These are phyloP conservation scores for Tricholoma flavovirens DNA, from an alignment of 768 basidiomycete species.

Conservation along the genomic window DNA sequence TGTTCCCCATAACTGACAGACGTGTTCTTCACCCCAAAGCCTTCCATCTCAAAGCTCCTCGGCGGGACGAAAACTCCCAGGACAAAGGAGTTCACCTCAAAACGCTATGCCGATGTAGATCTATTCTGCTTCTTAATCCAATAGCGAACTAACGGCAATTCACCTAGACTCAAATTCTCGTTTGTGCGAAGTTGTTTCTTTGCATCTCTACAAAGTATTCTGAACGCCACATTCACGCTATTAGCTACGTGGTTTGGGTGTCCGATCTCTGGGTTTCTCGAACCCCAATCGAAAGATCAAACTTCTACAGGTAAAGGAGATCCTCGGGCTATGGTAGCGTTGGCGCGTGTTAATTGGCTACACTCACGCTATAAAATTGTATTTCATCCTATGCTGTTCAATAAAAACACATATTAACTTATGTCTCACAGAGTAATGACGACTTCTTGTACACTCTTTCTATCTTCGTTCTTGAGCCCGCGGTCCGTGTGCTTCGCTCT, in stretches of 20 bases:
- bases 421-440: constrained; percentile 27
- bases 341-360: constrained; percentile 38
- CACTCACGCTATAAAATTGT: constrained; percentile 38
- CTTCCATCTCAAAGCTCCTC: constrained; percentile 40
- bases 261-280: constrained; percentile 25
- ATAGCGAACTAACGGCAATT: constrained; percentile 1
- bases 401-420: constrained; percentile 8
- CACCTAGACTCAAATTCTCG: constrained; percentile 38
- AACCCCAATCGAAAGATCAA: constrained; percentile 7
- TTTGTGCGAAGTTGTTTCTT: constrained; percentile 24
- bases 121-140: neutral
- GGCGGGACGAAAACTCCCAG: constrained; percentile 34
- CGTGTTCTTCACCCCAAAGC: constrained; percentile 22
- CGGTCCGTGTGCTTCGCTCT: constrained; percentile 19
- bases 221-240: neutral
- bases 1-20: neutral
- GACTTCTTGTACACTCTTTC: constrained; percentile 38
- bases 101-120: constrained; percentile 46
- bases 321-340: constrained; percentile 34
- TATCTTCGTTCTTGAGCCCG: constrained; percentile 33
- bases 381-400: neutral
- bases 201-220: neutral
- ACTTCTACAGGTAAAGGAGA: constrained; percentile 20
- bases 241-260: constrained; percentile 33
- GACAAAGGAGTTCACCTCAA: constrained; percentile 30